Conservation (phyloP, 345 rosid species). For the Salix purpurea region DNA sequence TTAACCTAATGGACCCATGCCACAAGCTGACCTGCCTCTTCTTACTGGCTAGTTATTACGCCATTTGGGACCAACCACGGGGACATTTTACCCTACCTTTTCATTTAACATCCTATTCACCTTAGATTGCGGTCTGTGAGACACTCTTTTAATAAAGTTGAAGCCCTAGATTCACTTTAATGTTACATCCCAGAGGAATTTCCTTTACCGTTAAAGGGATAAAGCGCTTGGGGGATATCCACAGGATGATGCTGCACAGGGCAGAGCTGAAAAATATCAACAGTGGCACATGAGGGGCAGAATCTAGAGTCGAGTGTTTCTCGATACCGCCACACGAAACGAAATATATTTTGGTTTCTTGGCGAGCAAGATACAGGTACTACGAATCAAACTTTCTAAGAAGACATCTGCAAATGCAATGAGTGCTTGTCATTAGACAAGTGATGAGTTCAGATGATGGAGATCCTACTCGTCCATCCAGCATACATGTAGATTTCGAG, state of each 20-base stretch:
- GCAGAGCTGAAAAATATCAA: background rate
- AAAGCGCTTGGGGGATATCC: background rate
- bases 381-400: background rate
- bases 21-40: background rate
- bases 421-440: background rate
- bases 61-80: background rate
- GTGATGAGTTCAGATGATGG: background rate
- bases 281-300: background rate
- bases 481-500: background rate
- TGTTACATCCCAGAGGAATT: slow-evolving; percentile 5
- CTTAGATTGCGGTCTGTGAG: slow-evolving; percentile 30
- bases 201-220: background rate
- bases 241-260: background rate
- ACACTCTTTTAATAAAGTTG: slow-evolving; percentile 25
- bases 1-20: slow-evolving; percentile 11
- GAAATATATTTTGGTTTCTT: background rate
- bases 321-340: background rate
- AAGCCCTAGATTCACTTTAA: slow-evolving; percentile 17
- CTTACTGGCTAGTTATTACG: background rate
- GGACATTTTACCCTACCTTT: background rate
- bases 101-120: slow-evolving; percentile 13
- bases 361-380: background rate
- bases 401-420: background rate
- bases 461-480: background rate
- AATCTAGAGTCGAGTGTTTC: background rate